Evolutionary conservation across 2,329 filamentous ascomycete genomes (phyloP), one percentile per base, ranked within the genome.

Genomic region (Fusarium guadeloupense): DNA sequence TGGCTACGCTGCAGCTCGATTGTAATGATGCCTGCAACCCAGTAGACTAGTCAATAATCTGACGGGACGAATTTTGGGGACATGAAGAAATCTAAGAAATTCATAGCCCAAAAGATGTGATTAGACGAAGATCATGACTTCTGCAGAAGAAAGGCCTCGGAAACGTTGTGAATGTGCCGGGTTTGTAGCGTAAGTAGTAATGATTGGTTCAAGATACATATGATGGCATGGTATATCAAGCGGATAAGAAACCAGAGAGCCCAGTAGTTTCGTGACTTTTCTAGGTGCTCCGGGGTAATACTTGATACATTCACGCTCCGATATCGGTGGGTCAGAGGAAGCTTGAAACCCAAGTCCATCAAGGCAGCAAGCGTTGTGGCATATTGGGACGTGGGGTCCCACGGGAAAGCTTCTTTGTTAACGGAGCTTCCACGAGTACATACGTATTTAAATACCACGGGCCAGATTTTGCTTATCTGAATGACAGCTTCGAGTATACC

Each of bases 101-200:
- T 43, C 35, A 54, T 37, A 10, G 13, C 14, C 49, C 49, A 58
- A 4, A 30, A 38, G 16, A 38, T 28, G 12, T 58, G 54, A 13
- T 48, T 51, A 17, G 26, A 30, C 14, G 16, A 19, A 6, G 21
- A 26, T 16, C 38, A 42, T 12, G 44, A 7, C 5, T 48, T 48
- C 14, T 58, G 54, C 21, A 54, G 54, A 7, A 53, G 43, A 23
- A 58, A 58, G 20, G 45, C 28, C 9, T 58, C 54, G 17, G 54
- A 53, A 9, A 42, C 35, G 14, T 54, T 37, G 10, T 38, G 17
- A 6, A 31, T 25, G 4, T 43, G 48, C n/a, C 45, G 42, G 9
- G 54, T 44, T 38, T 58, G 54, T 14, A 58, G 42, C 1, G 38
- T 48, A 17, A 58, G 21, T 9, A 58, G 42, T 4, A 58, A 13